Conservation (phyloP, 73 alveolate genomes). For the Paramecium caudatum region DNA sequence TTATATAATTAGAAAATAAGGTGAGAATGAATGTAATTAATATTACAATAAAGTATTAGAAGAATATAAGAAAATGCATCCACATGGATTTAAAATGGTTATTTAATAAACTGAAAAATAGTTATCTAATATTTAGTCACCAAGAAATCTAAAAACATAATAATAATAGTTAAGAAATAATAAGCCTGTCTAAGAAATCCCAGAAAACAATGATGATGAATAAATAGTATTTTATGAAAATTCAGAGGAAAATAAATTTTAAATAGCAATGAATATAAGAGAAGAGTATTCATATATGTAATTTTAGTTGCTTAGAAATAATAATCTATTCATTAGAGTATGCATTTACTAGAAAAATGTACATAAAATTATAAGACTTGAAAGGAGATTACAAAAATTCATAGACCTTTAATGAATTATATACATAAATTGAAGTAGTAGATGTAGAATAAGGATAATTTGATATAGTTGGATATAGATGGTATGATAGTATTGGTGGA, state of each 20-base stretch:
- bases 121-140: too few relatives aligned
- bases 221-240: neutral
- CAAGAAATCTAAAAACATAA: too few relatives aligned
- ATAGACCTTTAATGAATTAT: neutral
- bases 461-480: neutral
- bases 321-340: neutral
- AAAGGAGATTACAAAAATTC: neutral
- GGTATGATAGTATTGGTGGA: neutral
- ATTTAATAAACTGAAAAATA: too few relatives aligned
- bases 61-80: slow-evolving; percentile 12
- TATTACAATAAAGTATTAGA: neutral
- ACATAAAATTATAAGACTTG: neutral
- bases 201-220: neutral
- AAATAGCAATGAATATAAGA: slow-evolving; percentile 12
- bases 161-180: too few relatives aligned
- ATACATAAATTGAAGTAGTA: neutral
- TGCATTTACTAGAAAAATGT: neutral
- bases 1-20: slow-evolving; percentile 20
- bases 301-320: slow-evolving; percentile 22
- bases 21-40: neutral
- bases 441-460: slow-evolving; percentile 12
- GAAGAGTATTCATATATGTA: neutral
- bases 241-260: neutral
- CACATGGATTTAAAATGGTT: neutral
- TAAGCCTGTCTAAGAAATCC: too few relatives aligned